Conservation (phyloP, 768 basidiomycete genomes). For the Kwoniella botswanensis region DNA sequence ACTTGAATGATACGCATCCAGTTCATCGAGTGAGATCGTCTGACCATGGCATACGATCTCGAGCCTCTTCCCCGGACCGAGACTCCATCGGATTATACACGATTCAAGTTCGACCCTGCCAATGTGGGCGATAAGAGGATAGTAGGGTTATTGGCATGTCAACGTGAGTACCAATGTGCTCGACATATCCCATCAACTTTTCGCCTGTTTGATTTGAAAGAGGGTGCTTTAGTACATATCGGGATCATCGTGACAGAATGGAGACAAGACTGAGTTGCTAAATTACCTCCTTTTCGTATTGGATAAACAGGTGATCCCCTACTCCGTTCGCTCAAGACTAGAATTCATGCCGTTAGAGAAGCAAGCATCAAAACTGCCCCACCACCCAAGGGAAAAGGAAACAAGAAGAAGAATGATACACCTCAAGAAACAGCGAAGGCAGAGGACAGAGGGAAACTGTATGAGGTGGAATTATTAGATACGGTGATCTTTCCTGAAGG, state of each 20-base stretch:
- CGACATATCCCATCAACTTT: no score
- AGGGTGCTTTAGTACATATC: no score
- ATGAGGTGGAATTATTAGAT: slow-evolving; percentile 54
- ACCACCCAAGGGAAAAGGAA: slow-evolving; percentile 42
- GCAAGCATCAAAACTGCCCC: slow-evolving; percentile 42
- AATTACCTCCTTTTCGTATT: not conserved
- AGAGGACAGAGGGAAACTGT: slow-evolving; percentile 40
- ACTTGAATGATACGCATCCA: no score
- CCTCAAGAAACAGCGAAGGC: slow-evolving; percentile 2
- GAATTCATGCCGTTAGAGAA: slow-evolving; percentile 29
- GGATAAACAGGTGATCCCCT: slow-evolving; percentile 45
- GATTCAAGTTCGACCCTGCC: slow-evolving; percentile 50
- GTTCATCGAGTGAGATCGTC: no score
- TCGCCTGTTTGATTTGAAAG: no score
- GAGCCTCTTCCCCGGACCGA: slow-evolving; percentile 22
- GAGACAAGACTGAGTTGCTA: no score
- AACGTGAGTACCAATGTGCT: slow-evolving; percentile 37
- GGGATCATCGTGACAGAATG: no score
- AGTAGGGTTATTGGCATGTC: slow-evolving; percentile 57
- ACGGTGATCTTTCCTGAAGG: slow-evolving; percentile 58
- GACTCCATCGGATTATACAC: slow-evolving; percentile 50
- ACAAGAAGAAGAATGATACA: slow-evolving; percentile 33
- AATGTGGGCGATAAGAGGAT: slow-evolving; percentile 46
- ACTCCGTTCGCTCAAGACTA: slow-evolving; percentile 36
- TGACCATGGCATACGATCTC: slow-evolving; percentile 25